phyloP scores from a whole-genome alignment of 1,284 basidiomycete genomes.

The Stereum hirsutum region DNA sequence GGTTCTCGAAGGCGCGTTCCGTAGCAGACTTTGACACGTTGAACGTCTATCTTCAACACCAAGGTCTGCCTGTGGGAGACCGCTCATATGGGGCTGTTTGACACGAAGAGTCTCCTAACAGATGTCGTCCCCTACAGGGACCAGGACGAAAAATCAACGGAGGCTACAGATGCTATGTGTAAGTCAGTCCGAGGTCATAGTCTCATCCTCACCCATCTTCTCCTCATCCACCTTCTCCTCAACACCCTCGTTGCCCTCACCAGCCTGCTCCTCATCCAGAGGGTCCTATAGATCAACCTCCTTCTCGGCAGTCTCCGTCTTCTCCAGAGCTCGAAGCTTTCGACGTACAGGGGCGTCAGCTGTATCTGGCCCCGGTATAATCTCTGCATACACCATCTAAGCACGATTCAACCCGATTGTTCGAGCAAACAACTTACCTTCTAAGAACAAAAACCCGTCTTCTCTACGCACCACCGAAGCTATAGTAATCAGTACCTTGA shows the following conservation, averaged over 20 bases:
- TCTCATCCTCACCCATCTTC: conserved; percentile 26
- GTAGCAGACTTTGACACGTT: too few relatives aligned
- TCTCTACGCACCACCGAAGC: conserved; percentile 52
- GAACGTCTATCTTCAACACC: too few relatives aligned
- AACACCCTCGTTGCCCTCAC: conserved; percentile 6
- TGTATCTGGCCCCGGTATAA: conserved; percentile 38
- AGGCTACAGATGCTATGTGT: too few relatives aligned
- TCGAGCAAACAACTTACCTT: conserved; percentile 29
- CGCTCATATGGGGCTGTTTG: too few relatives aligned
- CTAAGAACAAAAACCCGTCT: conserved; percentile 69
- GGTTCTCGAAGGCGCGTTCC: too few relatives aligned
- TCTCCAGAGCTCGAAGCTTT: not conserved
- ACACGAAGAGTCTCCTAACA: too few relatives aligned
- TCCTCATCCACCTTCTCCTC: conserved; percentile 16
- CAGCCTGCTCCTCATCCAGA: too few relatives aligned
- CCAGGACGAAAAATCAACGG: too few relatives aligned
- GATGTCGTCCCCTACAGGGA: too few relatives aligned
- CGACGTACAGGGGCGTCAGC: conserved; percentile 22
- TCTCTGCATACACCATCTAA: conserved; percentile 29
- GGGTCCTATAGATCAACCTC: not conserved
- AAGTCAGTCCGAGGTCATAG: too few relatives aligned
- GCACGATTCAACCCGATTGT: not conserved
- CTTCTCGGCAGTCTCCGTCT: not conserved
- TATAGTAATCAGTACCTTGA: conserved; percentile 19
- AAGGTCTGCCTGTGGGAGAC: too few relatives aligned